phyloP scores from a whole-genome alignment of 2,329 filamentous ascomycete genomes.

The Penicillium sclerotigenum region DNA sequence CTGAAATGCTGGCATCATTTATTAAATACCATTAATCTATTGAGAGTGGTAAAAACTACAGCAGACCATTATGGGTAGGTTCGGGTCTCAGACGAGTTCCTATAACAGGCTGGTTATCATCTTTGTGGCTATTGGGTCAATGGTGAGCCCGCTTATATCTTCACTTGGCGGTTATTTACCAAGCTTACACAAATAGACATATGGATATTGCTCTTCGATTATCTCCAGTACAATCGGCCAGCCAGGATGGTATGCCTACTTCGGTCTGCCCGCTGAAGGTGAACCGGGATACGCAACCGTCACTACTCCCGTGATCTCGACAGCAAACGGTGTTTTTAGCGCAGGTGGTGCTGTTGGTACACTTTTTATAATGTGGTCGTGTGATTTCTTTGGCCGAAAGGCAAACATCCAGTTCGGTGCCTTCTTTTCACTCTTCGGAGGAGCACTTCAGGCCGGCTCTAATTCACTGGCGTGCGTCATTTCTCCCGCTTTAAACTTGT shows the following conservation, averaged over 20 bases:
- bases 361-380: constrained; percentile 52
- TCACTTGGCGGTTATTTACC: neutral
- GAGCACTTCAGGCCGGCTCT: constrained; percentile 48
- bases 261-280: constrained; percentile 45
- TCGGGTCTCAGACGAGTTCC: constrained; percentile 37
- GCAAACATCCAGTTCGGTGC: constrained; percentile 49
- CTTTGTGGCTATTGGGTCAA: constrained; percentile 40
- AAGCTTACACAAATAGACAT: constrained; percentile 39
- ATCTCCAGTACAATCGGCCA: constrained; percentile 54
- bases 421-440: constrained; percentile 46
- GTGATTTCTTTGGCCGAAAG: constrained; percentile 45
- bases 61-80: constrained; percentile 26
- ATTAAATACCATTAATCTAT: neutral
- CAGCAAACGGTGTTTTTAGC: constrained; percentile 50
- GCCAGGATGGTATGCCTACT: constrained; percentile 52
- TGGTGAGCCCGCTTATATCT: constrained; percentile 29
- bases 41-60: neutral
- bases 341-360: constrained; percentile 49
- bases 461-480: constrained; percentile 41
- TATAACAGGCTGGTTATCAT: constrained; percentile 41
- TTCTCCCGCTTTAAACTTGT: neutral
- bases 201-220: constrained; percentile 52
- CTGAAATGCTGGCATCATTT: constrained; percentile 1
- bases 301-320: constrained; percentile 49
- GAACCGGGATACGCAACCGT: constrained; percentile 46